These are phyloP conservation scores for Clavulina sp. DNA, from an alignment of 768 basidiomycete genomes.

Conservation along the genomic window DNA sequence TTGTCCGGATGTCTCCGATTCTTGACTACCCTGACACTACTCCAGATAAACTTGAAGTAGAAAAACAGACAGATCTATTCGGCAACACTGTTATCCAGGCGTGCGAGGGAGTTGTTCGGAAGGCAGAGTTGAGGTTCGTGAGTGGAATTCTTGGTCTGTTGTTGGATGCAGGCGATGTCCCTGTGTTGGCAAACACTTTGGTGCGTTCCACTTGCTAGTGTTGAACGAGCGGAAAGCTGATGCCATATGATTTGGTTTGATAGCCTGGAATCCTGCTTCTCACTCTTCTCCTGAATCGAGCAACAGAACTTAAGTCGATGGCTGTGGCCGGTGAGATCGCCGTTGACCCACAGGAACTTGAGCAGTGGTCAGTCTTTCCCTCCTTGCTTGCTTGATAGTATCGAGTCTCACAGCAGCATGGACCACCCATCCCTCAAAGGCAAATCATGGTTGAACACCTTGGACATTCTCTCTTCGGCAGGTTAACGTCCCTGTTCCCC, in stretches of 20 bases:
- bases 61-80: conserved; percentile 83
- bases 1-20: conserved; percentile 58
- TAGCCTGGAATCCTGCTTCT: conserved; percentile 66
- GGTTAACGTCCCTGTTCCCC: conserved; percentile 72
- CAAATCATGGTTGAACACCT: conserved; percentile 75
- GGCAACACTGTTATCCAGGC: conserved; percentile 72
- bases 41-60: conserved; percentile 45
- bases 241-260: background rate
- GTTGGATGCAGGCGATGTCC: conserved; percentile 59
- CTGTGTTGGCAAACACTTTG: conserved; percentile 56
- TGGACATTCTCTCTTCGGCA: conserved; percentile 59
- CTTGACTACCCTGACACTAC: conserved; percentile 52
- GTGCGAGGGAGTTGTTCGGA: conserved; percentile 64
- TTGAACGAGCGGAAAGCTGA: background rate
- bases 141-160: conserved; percentile 74
- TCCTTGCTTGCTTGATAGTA: too few species aligned
- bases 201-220: conserved; percentile 28
- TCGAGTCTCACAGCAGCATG: background rate
- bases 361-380: conserved; percentile 52
- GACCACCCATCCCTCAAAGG: conserved; percentile 29
- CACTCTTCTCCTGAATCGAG: conserved; percentile 79
- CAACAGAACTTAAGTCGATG: conserved; percentile 78
- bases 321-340: conserved; percentile 37
- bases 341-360: conserved; percentile 54
- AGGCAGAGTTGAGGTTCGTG: conserved; percentile 62